Evolutionary conservation across 495 filamentous ascomycete species (phyloP).

Genomic region (Parathielavia hyrcaniae): DNA sequence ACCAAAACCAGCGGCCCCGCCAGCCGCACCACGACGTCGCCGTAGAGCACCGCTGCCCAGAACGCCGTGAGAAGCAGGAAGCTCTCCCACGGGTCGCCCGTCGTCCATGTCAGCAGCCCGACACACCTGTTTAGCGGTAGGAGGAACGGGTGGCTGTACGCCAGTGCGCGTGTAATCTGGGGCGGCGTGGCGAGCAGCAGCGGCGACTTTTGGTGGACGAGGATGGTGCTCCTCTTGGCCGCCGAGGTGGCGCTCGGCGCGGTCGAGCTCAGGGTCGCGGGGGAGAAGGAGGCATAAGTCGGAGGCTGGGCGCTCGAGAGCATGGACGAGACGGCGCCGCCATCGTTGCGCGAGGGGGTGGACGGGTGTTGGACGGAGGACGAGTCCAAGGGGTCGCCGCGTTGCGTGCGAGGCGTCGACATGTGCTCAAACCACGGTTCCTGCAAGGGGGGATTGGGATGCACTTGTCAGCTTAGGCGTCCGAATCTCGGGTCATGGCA

Average conservation of each 20-base stretch:
- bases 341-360: conserved; percentile 29
- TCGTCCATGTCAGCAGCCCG: conserved; percentile 88
- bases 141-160: conserved; percentile 90
- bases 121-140: conserved; percentile 74
- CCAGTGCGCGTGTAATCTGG: conserved; percentile 82
- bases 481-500: conserved; percentile 7
- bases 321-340: conserved; percentile 19
- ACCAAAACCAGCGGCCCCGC: conserved; percentile 81
- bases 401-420: conserved; percentile 39
- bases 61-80: conserved; percentile 80
- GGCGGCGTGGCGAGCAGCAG: conserved; percentile 89
- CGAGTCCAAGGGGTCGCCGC: conserved; percentile 33
- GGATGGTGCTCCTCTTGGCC: conserved; percentile 75
- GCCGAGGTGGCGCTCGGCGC: conserved; percentile 50
- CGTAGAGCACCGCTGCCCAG: conserved; percentile 81
- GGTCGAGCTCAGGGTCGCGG: conserved; percentile 60
- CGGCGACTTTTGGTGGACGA: conserved; percentile 95
- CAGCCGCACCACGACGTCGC: conserved; percentile 68
- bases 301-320: conserved; percentile 25
- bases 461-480: conserved; percentile 19
- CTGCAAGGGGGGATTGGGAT: conserved; percentile 25
- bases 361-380: conserved; percentile 19
- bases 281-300: conserved; percentile 60
- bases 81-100: conserved; percentile 89
- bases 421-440: conserved; percentile 48